These are phyloP conservation scores for Apiospora malaysiana DNA, from an alignment of 2,329 filamentous ascomycete genomes.

Conservation along the genomic window DNA sequence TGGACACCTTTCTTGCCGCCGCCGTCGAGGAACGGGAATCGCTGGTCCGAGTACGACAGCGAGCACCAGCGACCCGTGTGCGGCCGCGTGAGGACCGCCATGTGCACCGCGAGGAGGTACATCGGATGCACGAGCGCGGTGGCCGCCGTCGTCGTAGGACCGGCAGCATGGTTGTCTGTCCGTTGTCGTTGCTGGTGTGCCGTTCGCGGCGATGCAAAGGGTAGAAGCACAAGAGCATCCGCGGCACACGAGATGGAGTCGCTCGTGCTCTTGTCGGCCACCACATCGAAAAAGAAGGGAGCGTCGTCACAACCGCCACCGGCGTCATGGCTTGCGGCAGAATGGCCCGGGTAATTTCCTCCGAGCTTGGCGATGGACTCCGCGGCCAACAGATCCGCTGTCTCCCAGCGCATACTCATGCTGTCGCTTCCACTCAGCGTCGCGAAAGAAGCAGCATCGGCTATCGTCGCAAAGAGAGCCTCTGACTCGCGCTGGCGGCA, in stretches of 20 bases:
- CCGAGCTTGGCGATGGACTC: slow-evolving; percentile 4
- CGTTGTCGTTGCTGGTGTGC: not conserved
- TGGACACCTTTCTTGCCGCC: too few species aligned
- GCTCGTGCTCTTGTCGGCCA: slow-evolving; percentile 23
- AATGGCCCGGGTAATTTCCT: not conserved
- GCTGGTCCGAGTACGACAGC: slow-evolving; percentile 21
- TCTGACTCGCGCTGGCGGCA: slow-evolving; percentile 16
- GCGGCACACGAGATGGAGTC: slow-evolving; percentile 20
- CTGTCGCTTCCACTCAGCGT: not conserved
- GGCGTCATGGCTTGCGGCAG: not conserved
- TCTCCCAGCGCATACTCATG: slow-evolving; percentile 15
- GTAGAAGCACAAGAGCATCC: slow-evolving; percentile 3
- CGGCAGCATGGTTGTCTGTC: not conserved
- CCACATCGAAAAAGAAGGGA: slow-evolving; percentile 1
- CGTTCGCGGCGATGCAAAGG: not conserved
- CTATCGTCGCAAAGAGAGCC: not conserved
- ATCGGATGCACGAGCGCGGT: not conserved
- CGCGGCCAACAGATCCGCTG: slow-evolving; percentile 12
- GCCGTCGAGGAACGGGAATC: slow-evolving; percentile 15
- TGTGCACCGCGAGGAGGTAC: slow-evolving; percentile 20
- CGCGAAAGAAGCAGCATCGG: not conserved
- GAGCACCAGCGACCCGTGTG: slow-evolving; percentile 17
- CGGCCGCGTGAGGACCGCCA: slow-evolving; percentile 19
- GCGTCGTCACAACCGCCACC: not conserved
- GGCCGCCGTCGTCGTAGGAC: too few species aligned